A percentile compares a stretch with the other conserved stretches of the same genome.
Evolutionary conservation across 805 yeast species (phyloP).

Genomic region (Candida sphagnicola): DNA sequence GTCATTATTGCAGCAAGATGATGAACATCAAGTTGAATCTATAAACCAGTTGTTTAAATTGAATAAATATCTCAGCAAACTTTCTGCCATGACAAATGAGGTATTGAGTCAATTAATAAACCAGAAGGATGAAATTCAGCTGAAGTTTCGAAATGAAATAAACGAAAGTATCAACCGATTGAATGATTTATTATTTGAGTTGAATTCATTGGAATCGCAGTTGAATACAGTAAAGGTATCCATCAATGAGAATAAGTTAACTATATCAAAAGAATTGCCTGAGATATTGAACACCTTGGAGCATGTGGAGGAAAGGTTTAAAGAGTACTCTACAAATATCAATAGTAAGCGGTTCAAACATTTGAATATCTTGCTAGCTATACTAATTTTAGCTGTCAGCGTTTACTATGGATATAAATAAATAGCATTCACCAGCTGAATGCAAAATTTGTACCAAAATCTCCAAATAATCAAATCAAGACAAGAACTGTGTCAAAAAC

Average conservation of each 20-base stretch:
- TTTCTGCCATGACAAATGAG: constrained; percentile 16
- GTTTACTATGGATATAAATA: constrained; percentile 9
- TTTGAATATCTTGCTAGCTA: constrained; percentile 15
- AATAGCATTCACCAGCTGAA: not conserved
- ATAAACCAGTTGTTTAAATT: constrained; percentile 15
- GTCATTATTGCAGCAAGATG: not conserved
- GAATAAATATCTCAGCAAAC: constrained; percentile 12
- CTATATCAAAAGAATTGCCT: constrained; percentile 21
- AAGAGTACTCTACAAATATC: constrained; percentile 20
- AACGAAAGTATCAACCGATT: constrained; percentile 23
- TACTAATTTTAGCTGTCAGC: constrained; percentile 14
- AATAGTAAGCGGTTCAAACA: constrained; percentile 28
- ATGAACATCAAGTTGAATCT: not conserved
- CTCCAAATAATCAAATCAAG: no score
- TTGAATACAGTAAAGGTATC: constrained; percentile 19
- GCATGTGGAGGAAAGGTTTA: constrained; percentile 22
- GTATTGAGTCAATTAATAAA: constrained; percentile 16
- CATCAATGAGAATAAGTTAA: constrained; percentile 22
- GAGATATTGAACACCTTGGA: constrained; percentile 30
- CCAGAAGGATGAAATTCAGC: constrained; percentile 14
- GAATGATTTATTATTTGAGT: constrained; percentile 20
- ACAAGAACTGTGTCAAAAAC: no score
- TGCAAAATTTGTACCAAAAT: no score
- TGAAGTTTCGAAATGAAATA: constrained; percentile 22
- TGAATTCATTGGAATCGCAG: constrained; percentile 22